Evolutionary conservation across 257 asterid genomes (phyloP), one percentile per base, ranked within the genome.

Genomic region (Plantago major): DNA sequence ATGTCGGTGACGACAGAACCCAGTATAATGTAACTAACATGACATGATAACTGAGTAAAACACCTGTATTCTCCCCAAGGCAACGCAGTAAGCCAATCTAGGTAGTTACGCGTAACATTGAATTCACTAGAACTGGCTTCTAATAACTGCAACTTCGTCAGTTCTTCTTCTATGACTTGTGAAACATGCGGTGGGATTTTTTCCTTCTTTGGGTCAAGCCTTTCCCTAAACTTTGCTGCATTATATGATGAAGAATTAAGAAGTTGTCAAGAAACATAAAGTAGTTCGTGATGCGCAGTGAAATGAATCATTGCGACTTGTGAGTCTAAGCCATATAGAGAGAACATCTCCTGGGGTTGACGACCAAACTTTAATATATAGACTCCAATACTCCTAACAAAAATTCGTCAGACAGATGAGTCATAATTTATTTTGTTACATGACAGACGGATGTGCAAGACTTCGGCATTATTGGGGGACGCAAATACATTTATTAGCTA

Each of bases 51-150:
- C 28, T 54, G 66, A 66, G 60, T 44, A 22, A 51, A 76, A 66
- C 60, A 93, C 99, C 99, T 93, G 89, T 85, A 89, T 78, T 84
- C 94, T 37, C 99, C 97, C 97, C 99, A 93, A 26, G 99, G 99
- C 80, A 93, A 64, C 3, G 95, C 95, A 68, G 97, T 93, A 88
- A 89, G 84, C 99, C 99, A 93, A 77, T 93, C 99, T 65, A 93
- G 90, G 81, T 93, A 93, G 76, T 89, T 89, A 66, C 99, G 96
- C 42, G 99, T 93, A 28, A 89, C 99, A 14, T 89, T 93, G 72
- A 93, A 93, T 78, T 93, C 99, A 79, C 99, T 93, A 10, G 99
- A 93, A 82, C 99, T 93, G n/a, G 99, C 95, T 82, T 93, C 99
- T 67, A 93, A 57, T 66, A 89, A 70, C 71, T 87, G 97, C 68